phyloP scores from a whole-genome alignment of 495 filamentous ascomycete species.

The Xylaria nigripes region DNA sequence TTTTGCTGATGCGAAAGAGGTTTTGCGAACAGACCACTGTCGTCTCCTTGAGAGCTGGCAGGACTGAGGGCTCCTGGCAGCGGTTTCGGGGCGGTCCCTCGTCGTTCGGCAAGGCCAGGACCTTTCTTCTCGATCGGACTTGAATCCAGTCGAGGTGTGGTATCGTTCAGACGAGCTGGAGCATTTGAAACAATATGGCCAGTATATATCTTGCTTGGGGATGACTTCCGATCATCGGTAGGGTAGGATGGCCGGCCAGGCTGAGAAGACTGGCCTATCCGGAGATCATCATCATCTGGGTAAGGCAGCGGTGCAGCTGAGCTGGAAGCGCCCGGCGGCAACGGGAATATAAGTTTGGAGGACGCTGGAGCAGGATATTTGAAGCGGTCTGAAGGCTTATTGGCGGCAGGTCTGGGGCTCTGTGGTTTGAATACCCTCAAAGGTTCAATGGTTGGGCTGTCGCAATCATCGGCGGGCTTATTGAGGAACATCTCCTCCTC shows the following conservation, averaged over 20 bases:
- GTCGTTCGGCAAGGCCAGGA: slow-evolving; percentile 56
- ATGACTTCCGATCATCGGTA: slow-evolving; percentile 35
- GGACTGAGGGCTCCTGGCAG: slow-evolving; percentile 56
- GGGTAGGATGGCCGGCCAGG: slow-evolving; percentile 36
- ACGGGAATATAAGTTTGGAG: slow-evolving; percentile 44
- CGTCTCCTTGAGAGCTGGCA: slow-evolving; percentile 58
- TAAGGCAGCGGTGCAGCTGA: slow-evolving; percentile 63
- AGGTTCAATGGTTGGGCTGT: slow-evolving; percentile 71
- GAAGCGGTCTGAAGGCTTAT: slow-evolving; percentile 35
- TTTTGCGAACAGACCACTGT: slow-evolving; percentile 61
- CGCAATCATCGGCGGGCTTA: slow-evolving; percentile 46
- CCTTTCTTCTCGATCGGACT: slow-evolving; percentile 44
- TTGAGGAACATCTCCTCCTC: slow-evolving; percentile 79
- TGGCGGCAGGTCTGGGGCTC: slow-evolving; percentile 43
- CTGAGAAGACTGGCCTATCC: slow-evolving; percentile 28
- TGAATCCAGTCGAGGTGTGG: slow-evolving; percentile 33
- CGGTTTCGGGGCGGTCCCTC: slow-evolving; percentile 67
- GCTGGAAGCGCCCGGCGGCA: slow-evolving; percentile 55
- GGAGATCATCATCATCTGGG: slow-evolving; percentile 60
- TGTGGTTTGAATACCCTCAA: slow-evolving; percentile 72
- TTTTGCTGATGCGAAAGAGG: slow-evolving; percentile 32
- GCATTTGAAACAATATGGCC: slow-evolving; percentile 28
- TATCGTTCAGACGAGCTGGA: slow-evolving; percentile 31
- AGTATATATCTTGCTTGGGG: slow-evolving; percentile 29
- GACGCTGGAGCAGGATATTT: slow-evolving; percentile 41